phyloP scores from a whole-genome alignment of 2,329 filamentous ascomycete species.

The Penicillium corylophilum region DNA sequence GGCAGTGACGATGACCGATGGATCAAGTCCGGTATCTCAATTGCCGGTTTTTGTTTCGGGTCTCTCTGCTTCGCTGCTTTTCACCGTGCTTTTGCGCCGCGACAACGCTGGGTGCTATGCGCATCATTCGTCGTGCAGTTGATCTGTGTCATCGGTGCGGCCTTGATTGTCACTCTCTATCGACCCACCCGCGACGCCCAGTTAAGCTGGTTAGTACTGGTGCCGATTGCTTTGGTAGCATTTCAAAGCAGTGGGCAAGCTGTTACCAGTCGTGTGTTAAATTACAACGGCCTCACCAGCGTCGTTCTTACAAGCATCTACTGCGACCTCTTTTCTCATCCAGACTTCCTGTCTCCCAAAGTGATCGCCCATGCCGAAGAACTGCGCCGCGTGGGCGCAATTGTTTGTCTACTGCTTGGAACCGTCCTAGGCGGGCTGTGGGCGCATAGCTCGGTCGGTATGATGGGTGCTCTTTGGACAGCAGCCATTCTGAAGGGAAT shows the following conservation, averaged over 20 bases:
- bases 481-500: conserved; percentile 57
- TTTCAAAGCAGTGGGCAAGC: conserved; percentile 79
- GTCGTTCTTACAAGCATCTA: conserved; percentile 80
- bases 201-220: conserved; percentile 56
- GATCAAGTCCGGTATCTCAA: conserved; percentile 70
- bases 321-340: conserved; percentile 74
- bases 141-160: conserved; percentile 52
- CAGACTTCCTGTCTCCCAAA: conserved; percentile 45
- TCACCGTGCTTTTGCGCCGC: conserved; percentile 55
- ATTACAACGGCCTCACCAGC: conserved; percentile 69
- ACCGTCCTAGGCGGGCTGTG: conserved; percentile 56
- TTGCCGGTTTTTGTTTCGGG: conserved; percentile 69
- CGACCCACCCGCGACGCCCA: conserved; percentile 47
- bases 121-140: conserved; percentile 58
- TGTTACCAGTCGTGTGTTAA: conserved; percentile 68
- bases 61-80: conserved; percentile 70
- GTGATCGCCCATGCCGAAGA: conserved; percentile 50
- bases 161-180: conserved; percentile 53
- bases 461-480: conserved; percentile 61
- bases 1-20: conserved; percentile 57
- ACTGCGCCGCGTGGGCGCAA: conserved; percentile 53
- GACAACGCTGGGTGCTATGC: conserved; percentile 44
- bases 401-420: conserved; percentile 53
- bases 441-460: conserved; percentile 52
- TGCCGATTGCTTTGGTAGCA: conserved; percentile 68